A percentile compares a stretch with the other conserved stretches of the same genome.
These are phyloP conservation scores for Nitzschia palea DNA, from an alignment of 108 stramenopile species.

Conservation along the genomic window DNA sequence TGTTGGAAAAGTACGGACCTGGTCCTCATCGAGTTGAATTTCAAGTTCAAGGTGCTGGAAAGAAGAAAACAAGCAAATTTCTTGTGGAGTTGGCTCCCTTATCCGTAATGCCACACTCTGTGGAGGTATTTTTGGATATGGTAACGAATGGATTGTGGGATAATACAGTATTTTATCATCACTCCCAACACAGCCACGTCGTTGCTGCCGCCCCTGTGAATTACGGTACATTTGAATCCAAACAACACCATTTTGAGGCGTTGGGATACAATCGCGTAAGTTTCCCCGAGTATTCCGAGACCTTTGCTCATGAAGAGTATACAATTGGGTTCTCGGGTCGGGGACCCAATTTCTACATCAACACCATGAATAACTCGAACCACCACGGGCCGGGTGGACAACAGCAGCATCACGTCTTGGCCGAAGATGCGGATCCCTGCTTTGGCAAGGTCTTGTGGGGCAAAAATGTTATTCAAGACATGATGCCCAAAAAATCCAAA, in stretches of 20 bases:
- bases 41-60: constrained; percentile 12
- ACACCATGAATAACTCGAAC: constrained; percentile 63
- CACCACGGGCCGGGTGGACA: constrained; percentile 85
- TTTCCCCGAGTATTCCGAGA: constrained; percentile 72
- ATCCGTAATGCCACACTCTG: constrained; percentile 67
- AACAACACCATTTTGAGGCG: constrained; percentile 39
- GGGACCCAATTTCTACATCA: constrained; percentile 88
- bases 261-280: constrained; percentile 34
- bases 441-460: constrained; percentile 72
- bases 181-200: constrained; percentile 55
- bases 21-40: constrained; percentile 66
- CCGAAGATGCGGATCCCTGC: constrained; percentile 87
- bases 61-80: constrained; percentile 24
- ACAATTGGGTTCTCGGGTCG: constrained; percentile 79
- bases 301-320: constrained; percentile 63
- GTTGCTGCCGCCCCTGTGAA: constrained; percentile 50
- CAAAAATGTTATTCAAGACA: constrained; percentile 40
- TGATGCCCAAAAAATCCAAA: constrained; percentile 13
- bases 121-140: constrained; percentile 75
- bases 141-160: constrained; percentile 57
- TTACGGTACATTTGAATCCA: constrained; percentile 33
- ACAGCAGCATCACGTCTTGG: constrained; percentile 51
- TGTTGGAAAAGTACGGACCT: constrained; percentile 51
- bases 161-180: constrained; percentile 60
- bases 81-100: constrained; percentile 62